Percentiles rank a stretch among this genome's conserved stretches.
phyloP scores from a whole-genome alignment of 2,329 filamentous ascomycete species.

The Verticillium zaregamsianum region DNA sequence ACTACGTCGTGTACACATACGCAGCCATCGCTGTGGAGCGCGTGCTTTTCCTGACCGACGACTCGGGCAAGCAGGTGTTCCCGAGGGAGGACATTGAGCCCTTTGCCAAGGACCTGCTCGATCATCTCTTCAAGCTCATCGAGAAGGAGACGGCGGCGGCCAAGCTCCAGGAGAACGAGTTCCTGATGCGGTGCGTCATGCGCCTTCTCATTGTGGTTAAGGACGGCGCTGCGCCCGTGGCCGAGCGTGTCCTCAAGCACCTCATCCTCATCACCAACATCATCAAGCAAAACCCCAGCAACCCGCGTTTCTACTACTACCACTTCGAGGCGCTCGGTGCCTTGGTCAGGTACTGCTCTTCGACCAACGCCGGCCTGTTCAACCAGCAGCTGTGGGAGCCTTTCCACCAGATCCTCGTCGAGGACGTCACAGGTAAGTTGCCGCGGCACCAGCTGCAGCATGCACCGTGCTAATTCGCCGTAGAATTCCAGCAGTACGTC shows the following conservation, averaged over 20 bases:
- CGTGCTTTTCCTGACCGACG: slow-evolving; percentile 77
- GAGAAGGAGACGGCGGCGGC: slow-evolving; percentile 78
- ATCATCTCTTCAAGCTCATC: slow-evolving; percentile 88
- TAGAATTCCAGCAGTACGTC: slow-evolving; percentile 92
- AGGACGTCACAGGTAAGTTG: slow-evolving; percentile 70
- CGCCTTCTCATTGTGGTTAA: slow-evolving; percentile 91
- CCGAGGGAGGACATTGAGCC: slow-evolving; percentile 72
- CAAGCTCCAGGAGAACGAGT: slow-evolving; percentile 98
- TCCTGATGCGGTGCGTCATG: slow-evolving; percentile 98
- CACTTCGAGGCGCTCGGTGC: slow-evolving; percentile 94
- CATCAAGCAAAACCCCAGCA: slow-evolving; percentile 93
- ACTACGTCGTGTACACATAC: slow-evolving; percentile 98
- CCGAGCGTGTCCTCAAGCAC: slow-evolving; percentile 76
- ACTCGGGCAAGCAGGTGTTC: slow-evolving; percentile 73
- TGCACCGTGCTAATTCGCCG: slow-evolving; percentile 21
- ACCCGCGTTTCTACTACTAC: slow-evolving; percentile 97
- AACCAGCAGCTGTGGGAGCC: slow-evolving; percentile 79
- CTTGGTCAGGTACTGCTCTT: slow-evolving; percentile 71
- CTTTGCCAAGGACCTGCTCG: slow-evolving; percentile 78
- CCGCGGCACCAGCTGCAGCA: background rate
- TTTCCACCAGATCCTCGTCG: slow-evolving; percentile 74
- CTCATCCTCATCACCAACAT: slow-evolving; percentile 86
- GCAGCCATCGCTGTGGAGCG: slow-evolving; percentile 95
- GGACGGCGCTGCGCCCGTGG: slow-evolving; percentile 69
- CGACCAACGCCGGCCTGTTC: slow-evolving; percentile 64